Evolutionary conservation across 176 grass and related monocot species (phyloP), one percentile per base, ranked within the genome.

Genomic region (Eleusine coracana): DNA sequence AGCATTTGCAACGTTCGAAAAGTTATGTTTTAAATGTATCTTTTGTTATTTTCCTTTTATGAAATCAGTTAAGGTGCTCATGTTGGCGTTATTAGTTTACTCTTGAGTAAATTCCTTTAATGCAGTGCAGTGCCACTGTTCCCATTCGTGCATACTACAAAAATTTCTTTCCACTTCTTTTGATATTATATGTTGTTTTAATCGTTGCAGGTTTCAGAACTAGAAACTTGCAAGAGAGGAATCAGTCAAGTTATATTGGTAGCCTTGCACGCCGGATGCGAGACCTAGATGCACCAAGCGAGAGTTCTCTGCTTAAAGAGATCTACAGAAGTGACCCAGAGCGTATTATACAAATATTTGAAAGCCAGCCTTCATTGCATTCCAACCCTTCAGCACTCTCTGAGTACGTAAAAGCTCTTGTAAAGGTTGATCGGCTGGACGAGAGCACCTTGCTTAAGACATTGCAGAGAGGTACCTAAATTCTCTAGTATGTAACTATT

Each of bases 321-420:
- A 90, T 99, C 41, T 93, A 92, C 74, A 95, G 89, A 92, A 93
- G 89, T 91, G 96, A 96, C 66, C 96, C 96, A 83, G 96, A 96
- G 83, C 92, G 89, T 84, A 89, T 96, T 44, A 99, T 99, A 85
- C 90, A 92, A 86, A 87, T 99, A 71, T 96, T 99, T 82, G 96
- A 99, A 88, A 99, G 89, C 62, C 91, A 93, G 71, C 93, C 96
- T 39, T 93, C 83, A 37, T 68, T 99, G 36, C 93, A 90, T 77
- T 96, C 83, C 21, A 99, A 96, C 74, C 83, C 89, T 80, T 80
- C 91, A 41, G 93, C 96, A 75, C 74, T 99, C 75, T 90, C 96
- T 18, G 96, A 99, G 82, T 99, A 99, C 81, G 93, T 99, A 50
- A 99, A 99, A 88, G 96, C 96, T 70, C 87, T 99, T 70, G 96